phyloP scores from a whole-genome alignment of 2,329 filamentous ascomycete species.

The Albifimbria verrucaria region DNA sequence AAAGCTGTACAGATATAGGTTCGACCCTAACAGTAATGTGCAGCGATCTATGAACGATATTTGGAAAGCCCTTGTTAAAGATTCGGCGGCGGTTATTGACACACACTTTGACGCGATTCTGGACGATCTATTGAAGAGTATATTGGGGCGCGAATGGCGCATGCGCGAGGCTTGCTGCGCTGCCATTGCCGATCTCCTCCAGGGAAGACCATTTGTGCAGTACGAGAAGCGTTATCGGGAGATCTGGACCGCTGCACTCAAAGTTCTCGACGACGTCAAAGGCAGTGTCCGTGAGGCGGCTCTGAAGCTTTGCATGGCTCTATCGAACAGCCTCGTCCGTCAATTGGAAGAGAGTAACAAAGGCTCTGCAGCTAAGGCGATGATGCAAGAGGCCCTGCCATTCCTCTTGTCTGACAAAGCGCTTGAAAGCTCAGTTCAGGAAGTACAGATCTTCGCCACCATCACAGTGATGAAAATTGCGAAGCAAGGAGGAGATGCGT shows the following conservation, averaged over 20 bases:
- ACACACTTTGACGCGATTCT: slow-evolving; percentile 86
- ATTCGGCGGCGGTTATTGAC: slow-evolving; percentile 73
- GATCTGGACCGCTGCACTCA: slow-evolving; percentile 83
- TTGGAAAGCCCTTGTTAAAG: slow-evolving; percentile 93
- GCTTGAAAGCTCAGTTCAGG: slow-evolving; percentile 82
- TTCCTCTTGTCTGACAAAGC: slow-evolving; percentile 88
- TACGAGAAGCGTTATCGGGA: slow-evolving; percentile 83
- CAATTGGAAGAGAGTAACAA: slow-evolving; percentile 77
- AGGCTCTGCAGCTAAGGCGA: slow-evolving; percentile 66
- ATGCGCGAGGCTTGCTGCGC: slow-evolving; percentile 89
- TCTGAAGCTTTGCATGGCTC: slow-evolving; percentile 73
- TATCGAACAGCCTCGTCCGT: slow-evolving; percentile 82
- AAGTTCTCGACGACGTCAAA: slow-evolving; percentile 95
- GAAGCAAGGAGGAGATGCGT: slow-evolving; percentile 77
- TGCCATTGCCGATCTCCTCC: slow-evolving; percentile 82
- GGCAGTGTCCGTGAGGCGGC: slow-evolving; percentile 81
- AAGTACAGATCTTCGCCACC: slow-evolving; percentile 82
- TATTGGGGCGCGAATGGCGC: slow-evolving; percentile 89
- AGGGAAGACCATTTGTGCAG: slow-evolving; percentile 69
- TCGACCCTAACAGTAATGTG: slow-evolving; percentile 92
- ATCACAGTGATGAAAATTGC: slow-evolving; percentile 82
- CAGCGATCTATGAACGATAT: slow-evolving; percentile 96
- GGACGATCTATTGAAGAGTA: slow-evolving; percentile 78
- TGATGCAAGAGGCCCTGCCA: slow-evolving; percentile 83
- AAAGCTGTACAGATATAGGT: slow-evolving; percentile 90